phyloP scores from a whole-genome alignment of 1,284 basidiomycete species.

The Moesziomyces aphidis region DNA sequence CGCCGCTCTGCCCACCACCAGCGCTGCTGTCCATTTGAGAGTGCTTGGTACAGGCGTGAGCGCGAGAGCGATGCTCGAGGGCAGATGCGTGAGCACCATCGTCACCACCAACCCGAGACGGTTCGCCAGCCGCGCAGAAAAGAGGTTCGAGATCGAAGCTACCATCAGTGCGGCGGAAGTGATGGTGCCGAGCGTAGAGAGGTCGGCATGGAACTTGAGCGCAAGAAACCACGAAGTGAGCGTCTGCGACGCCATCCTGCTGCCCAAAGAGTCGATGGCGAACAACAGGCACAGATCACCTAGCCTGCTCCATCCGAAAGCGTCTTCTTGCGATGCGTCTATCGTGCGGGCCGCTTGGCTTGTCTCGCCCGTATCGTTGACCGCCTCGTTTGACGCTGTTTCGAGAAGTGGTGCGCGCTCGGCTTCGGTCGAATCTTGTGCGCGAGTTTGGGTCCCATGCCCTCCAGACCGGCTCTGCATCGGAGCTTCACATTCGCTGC shows the following conservation, averaged over 20 bases:
- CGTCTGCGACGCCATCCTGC: conserved; percentile 30
- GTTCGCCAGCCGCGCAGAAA: conserved; percentile 20
- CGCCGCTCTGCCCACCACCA: conserved; percentile 24
- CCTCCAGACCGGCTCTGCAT: too few species aligned
- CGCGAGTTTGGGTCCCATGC: conserved; percentile 3
- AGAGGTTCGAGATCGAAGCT: conserved; percentile 26
- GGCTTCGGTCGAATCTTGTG: neutral
- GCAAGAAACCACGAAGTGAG: conserved; percentile 24
- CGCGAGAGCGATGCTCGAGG: conserved; percentile 13
- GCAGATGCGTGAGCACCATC: conserved; percentile 27
- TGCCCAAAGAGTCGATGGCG: conserved; percentile 24
- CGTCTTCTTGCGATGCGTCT: neutral
- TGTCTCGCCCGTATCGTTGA: too few species aligned
- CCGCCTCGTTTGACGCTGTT: neutral
- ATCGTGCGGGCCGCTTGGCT: too few species aligned
- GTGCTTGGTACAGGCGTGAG: conserved; percentile 9
- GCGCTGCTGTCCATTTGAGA: conserved; percentile 10
- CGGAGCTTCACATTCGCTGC: neutral
- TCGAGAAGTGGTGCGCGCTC: conserved; percentile 16
- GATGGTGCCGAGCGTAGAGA: conserved; percentile 20
- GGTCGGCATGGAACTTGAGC: conserved; percentile 26
- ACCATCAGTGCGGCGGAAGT: conserved; percentile 17
- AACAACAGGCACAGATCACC: conserved; percentile 18
- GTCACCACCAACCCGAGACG: conserved; percentile 16
- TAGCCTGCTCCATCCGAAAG: conserved; percentile 8